Conservation (phyloP, 805 yeast genomes). For the Yamadazyma scolyti region DNA sequence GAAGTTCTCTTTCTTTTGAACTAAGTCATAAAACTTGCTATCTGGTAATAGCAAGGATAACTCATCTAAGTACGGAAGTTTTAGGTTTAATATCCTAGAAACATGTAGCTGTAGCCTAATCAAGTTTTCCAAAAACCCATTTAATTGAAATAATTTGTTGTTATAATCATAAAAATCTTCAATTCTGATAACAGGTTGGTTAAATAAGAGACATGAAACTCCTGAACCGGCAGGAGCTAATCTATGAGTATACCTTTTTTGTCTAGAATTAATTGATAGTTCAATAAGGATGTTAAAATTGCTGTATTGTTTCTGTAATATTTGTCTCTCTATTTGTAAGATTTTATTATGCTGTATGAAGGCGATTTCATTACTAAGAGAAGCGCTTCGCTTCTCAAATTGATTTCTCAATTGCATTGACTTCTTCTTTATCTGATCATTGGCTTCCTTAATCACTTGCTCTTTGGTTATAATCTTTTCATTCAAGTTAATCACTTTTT, state of each 20-base stretch:
- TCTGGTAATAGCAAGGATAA: conserved; percentile 18
- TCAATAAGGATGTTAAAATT: conserved; percentile 25
- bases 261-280: conserved; percentile 13
- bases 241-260: conserved; percentile 4
- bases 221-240: too few species aligned
- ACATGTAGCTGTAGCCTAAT: conserved; percentile 20
- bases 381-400: neutral
- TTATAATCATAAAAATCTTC: conserved; percentile 24
- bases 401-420: neutral
- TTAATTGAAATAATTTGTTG: conserved; percentile 22
- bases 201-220: conserved; percentile 13
- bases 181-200: conserved; percentile 25
- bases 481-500: conserved; percentile 11
- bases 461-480: conserved; percentile 11
- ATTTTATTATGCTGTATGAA: conserved; percentile 9
- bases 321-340: conserved; percentile 21
- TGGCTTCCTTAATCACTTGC: conserved; percentile 2
- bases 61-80: conserved; percentile 24
- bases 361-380: neutral
- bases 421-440: neutral
- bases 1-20: conserved; percentile 29
- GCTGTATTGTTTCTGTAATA: conserved; percentile 17
- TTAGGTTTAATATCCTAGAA: conserved; percentile 14
- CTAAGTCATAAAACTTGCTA: conserved; percentile 21
- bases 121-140: conserved; percentile 25